Percentiles rank a stretch among this genome's conserved stretches.
These are phyloP conservation scores for Dipodascus albidus DNA, from an alignment of 805 yeast genomes.

Conservation along the genomic window DNA sequence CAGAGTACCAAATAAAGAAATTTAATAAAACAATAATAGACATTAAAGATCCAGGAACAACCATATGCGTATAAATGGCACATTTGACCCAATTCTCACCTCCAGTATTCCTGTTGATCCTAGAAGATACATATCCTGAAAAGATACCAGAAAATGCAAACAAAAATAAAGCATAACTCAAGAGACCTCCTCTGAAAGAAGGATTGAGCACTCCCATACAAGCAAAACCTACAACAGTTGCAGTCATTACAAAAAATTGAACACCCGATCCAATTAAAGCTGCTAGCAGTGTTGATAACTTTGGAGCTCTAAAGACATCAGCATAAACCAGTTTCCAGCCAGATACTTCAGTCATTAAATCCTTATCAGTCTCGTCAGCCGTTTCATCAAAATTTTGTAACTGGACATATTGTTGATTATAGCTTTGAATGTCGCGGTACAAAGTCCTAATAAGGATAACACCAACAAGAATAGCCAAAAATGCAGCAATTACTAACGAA, in stretches of 20 bases:
- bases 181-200: conserved; percentile 53
- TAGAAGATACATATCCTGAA: conserved; percentile 63
- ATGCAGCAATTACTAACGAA: conserved; percentile 51
- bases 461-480: conserved; percentile 55
- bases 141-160: conserved; percentile 62
- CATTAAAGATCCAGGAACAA: conserved; percentile 31
- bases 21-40: conserved; percentile 45
- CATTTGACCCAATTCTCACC: conserved; percentile 24
- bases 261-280: conserved; percentile 61
- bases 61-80: conserved; percentile 23
- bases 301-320: conserved; percentile 47
- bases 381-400: conserved; percentile 2
- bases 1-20: conserved; percentile 62
- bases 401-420: conserved; percentile 17
- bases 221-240: conserved; percentile 47
- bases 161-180: conserved; percentile 46
- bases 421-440: conserved; percentile 35
- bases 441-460: conserved; percentile 48
- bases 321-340: conserved; percentile 46
- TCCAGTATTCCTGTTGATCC: conserved; percentile 45
- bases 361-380: conserved; percentile 15
- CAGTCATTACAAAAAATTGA: conserved; percentile 53
- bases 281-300: conserved; percentile 36
- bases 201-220: conserved; percentile 46
- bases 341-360: conserved; percentile 15